Conservation (phyloP, 2,329 filamentous ascomycete genomes). For the Penicillium sp. region DNA sequence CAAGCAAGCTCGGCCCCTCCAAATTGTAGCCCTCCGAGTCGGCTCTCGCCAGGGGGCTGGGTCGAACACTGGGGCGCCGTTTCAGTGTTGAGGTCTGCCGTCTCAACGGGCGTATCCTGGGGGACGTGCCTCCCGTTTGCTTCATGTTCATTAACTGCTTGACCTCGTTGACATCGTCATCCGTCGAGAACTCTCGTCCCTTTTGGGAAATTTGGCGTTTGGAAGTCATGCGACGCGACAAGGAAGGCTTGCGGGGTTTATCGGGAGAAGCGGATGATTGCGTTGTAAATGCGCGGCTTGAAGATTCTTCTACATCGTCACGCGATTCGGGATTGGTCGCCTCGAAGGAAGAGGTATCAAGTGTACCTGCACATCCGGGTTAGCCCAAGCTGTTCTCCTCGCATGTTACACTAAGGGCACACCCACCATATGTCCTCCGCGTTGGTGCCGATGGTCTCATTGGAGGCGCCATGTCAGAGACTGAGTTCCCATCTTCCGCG, state of each 20-base stretch:
- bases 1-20: constrained; percentile 40
- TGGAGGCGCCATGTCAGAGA: constrained; percentile 8
- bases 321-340: constrained; percentile 22
- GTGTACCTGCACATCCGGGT: constrained; percentile 29
- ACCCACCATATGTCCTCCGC: constrained; percentile 35
- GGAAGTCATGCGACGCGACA: constrained; percentile 74
- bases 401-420: constrained; percentile 20
- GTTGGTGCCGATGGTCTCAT: constrained; percentile 15
- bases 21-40: constrained; percentile 42
- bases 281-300: constrained; percentile 36
- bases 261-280: constrained; percentile 50
- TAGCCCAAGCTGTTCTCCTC: not conserved
- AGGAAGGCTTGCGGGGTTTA: constrained; percentile 69
- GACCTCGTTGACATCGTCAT: constrained; percentile 82
- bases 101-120: constrained; percentile 36
- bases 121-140: constrained; percentile 35
- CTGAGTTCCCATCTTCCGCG: not conserved
- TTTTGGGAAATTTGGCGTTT: constrained; percentile 72
- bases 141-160: constrained; percentile 63
- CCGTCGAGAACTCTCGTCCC: constrained; percentile 84
- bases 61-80: constrained; percentile 37
- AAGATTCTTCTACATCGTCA: constrained; percentile 34
- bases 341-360: constrained; percentile 28
- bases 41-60: constrained; percentile 35
- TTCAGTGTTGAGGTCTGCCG: constrained; percentile 44